Base-by-base conservation (phyloP, 106 monocot species). In the Dendrobium officinale region DNA sequence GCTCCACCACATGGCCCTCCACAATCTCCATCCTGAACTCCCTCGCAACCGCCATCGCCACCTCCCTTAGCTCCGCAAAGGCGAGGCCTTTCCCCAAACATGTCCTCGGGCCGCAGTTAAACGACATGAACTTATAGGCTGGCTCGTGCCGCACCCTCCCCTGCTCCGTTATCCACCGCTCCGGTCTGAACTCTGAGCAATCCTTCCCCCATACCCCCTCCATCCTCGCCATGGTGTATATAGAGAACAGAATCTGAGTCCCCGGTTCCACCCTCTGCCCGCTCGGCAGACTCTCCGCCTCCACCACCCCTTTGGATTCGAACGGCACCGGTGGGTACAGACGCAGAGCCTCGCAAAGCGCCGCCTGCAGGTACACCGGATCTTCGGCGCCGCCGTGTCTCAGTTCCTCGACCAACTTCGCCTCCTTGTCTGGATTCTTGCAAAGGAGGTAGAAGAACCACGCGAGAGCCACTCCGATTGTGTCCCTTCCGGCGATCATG, bases 381-480 rank as follows among this genome's bases (percentile, higher is more conserved):
- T 15, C 45, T 1, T 76, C 51, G 51, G 10, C 0, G 51, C 26
- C 77, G 49, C 31, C 27, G 1, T 75, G 43, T 31, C 79, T 81
- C 9, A 91, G 6, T 43, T 94, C 77, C 0, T 91, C 85, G 0
- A 90, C 33, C 8, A 95, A 49, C 83, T 84, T 92, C 2, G 42
- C 20, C 56, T 95, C 83, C 3, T 79, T 84, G 0, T 18, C 37
- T 0, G 85, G 92, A 47, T 88, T 84, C 78, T 85, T 64, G 26
- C 80, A 75, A 19, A 95, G 61, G 6, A 90, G 61, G 84, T 85
- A 95, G 79, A 89, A 92, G 90, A 95, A 88, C 92, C 95, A 95
- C 2, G 95, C 9, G 16, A 92, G 84, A 10, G 85, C 87, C 13
- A 80, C 81, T 7, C 83, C 83, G 5, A 86, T 86, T 0, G 92